Conservation (phyloP, 2,329 filamentous ascomycete genomes). For the Pestalotiopsis sp. region DNA sequence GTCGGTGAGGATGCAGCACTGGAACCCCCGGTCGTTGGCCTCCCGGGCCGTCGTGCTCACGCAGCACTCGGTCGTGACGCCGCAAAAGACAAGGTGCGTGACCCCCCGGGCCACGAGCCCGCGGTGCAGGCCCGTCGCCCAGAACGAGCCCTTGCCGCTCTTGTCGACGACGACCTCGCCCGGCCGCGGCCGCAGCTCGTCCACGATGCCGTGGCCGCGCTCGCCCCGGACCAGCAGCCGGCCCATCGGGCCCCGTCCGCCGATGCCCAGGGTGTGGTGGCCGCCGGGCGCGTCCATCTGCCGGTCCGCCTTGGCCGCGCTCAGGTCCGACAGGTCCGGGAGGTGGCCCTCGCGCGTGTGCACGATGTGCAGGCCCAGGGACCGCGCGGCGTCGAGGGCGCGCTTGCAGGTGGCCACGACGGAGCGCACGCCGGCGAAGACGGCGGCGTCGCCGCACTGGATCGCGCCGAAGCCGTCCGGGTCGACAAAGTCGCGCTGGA, state of each 20-base stretch:
- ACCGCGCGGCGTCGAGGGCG: conserved; percentile 44
- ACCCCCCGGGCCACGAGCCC: conserved; percentile 55
- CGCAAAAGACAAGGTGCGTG: conserved; percentile 59
- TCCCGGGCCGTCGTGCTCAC: conserved; percentile 59
- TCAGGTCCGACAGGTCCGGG: conserved; percentile 54
- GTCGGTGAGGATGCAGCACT: conserved; percentile 55
- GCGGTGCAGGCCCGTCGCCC: conserved; percentile 56
- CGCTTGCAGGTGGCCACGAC: conserved; percentile 45
- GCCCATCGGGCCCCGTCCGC: conserved; percentile 57
- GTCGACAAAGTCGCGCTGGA: conserved; percentile 55
- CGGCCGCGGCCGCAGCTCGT: conserved; percentile 52
- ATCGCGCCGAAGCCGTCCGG: conserved; percentile 49
- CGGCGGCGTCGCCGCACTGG: conserved; percentile 43
- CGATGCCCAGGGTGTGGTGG: conserved; percentile 45
- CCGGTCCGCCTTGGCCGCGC: conserved; percentile 50
- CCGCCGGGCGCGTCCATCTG: conserved; percentile 47
- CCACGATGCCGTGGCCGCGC: conserved; percentile 31
- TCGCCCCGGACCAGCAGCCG: conserved; percentile 52
- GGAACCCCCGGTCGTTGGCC: conserved; percentile 62
- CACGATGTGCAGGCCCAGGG: conserved; percentile 42
- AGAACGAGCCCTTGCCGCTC: conserved; percentile 61
- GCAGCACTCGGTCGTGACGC: conserved; percentile 61
- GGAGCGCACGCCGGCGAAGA: conserved; percentile 37
- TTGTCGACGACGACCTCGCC: conserved; percentile 60
- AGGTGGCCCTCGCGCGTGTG: conserved; percentile 56